Evolutionary conservation across 345 rosid genomes (phyloP).

Genomic region (Lepidium africanum): DNA sequence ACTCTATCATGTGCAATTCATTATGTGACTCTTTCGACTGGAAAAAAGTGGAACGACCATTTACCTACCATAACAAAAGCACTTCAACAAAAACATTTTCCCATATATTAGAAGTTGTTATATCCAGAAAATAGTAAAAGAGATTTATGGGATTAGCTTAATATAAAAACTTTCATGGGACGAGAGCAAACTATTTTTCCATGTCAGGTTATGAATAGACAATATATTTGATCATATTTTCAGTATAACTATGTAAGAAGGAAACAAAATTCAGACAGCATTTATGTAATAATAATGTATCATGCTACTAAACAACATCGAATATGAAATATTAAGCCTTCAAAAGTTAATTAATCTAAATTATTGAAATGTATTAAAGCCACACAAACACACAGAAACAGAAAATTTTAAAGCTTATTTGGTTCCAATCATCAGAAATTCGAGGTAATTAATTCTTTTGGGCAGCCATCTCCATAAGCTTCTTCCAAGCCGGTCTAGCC

Average conservation of each 20-base stretch:
- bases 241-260: not conserved
- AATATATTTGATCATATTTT: not conserved
- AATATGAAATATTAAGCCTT: not conserved
- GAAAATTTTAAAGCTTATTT: not conserved
- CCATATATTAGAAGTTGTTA: not conserved
- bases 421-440: not conserved
- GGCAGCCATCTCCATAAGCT: conserved; percentile 38
- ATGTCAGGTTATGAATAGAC: too few species aligned
- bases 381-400: not conserved
- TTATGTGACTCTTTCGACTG: too few species aligned
- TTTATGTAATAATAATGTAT: not conserved
- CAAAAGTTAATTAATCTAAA: not conserved
- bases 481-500: conserved; percentile 71
- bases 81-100: too few species aligned
- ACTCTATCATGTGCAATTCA: too few species aligned
- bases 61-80: too few species aligned
- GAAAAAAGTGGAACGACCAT: too few species aligned
- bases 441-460: not conserved
- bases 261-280: not conserved
- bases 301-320: not conserved
- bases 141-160: not conserved
- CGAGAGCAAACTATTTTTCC: too few species aligned
- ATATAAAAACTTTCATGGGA: not conserved
- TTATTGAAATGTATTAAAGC: not conserved
- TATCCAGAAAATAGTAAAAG: not conserved